Evolutionary conservation across 1,139 yeast species (phyloP).

Genomic region (Suhomyces bribrorum): DNA sequence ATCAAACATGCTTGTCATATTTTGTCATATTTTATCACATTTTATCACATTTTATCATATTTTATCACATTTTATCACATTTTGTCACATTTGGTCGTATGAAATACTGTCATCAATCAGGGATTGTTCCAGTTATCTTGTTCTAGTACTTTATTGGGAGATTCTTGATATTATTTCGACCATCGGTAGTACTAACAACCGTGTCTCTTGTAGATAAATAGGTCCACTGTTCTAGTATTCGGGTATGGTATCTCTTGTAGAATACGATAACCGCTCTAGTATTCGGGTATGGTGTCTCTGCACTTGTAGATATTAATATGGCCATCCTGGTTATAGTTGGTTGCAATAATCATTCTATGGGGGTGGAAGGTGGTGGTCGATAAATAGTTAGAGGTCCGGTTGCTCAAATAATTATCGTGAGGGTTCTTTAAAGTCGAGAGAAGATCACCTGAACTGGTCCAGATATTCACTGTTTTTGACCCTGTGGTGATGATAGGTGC

Average conservation of each 20-base stretch:
- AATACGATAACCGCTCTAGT: constrained; percentile 17
- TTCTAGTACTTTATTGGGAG: too few relatives aligned
- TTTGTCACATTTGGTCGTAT: too few relatives aligned
- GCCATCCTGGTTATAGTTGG: constrained; percentile 78
- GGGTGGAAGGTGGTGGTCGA: constrained; percentile 84
- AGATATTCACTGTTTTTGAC: constrained; percentile 74
- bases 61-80: too few relatives aligned
- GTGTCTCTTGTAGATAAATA: background rate
- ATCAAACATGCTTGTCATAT: too few relatives aligned
- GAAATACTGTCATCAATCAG: too few relatives aligned
- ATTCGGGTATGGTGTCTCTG: constrained; percentile 42
- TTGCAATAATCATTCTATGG: constrained; percentile 90
- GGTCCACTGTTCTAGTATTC: constrained; percentile 30
- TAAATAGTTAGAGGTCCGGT: constrained; percentile 54
- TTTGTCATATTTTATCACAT: too few relatives aligned
- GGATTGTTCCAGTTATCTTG: too few relatives aligned
- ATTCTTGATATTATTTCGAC: too few relatives aligned
- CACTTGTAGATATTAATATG: constrained; percentile 64
- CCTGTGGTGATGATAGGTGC: constrained; percentile 93
- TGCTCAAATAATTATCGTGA: constrained; percentile 44
- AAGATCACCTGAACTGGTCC: constrained; percentile 83
- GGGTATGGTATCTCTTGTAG: constrained; percentile 19
- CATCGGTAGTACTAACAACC: too few relatives aligned
- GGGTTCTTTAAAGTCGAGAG: constrained; percentile 65
- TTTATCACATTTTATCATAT: too few relatives aligned